Evolutionary conservation across 768 basidiomycete genomes (phyloP).

Genomic region (Macrolepiota dolichaula): DNA sequence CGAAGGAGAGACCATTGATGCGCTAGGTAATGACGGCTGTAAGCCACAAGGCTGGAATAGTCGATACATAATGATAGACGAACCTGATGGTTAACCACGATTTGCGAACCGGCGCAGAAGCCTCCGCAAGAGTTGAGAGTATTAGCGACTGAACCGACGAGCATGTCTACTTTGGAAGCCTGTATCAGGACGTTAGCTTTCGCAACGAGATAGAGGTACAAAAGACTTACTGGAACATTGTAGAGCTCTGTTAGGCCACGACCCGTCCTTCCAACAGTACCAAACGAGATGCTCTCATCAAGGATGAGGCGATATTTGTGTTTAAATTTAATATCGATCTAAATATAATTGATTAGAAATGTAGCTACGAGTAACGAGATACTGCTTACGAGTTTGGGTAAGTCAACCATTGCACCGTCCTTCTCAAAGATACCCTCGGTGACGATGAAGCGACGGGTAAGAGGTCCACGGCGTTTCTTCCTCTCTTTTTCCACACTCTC

Average conservation of each 20-base stretch:
- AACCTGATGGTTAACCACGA: slow-evolving; percentile 88
- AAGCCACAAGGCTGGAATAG: background rate
- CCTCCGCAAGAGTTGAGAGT: slow-evolving; percentile 85
- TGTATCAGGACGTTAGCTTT: slow-evolving; percentile 23
- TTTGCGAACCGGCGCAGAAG: slow-evolving; percentile 87
- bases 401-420: slow-evolving; percentile 88
- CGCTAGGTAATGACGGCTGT: slow-evolving; percentile 44
- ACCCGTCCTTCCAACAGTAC: slow-evolving; percentile 88
- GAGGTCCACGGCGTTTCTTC: slow-evolving; percentile 73
- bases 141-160: slow-evolving; percentile 87
- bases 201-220: background rate
- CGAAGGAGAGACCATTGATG: slow-evolving; percentile 93
- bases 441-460: slow-evolving; percentile 92
- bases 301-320: slow-evolving; percentile 95
- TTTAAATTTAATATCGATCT: slow-evolving; percentile 94
- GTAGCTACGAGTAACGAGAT: background rate
- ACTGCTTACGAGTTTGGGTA: slow-evolving; percentile 80
- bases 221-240: slow-evolving; percentile 75
- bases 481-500: slow-evolving; percentile 83
- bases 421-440: slow-evolving; percentile 97
- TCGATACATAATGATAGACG: slow-evolving; percentile 5
- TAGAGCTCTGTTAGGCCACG: slow-evolving; percentile 94
- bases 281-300: slow-evolving; percentile 94
- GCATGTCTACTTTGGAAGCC: slow-evolving; percentile 90
- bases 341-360: background rate